Conservation (phyloP, 495 filamentous ascomycete genomes). For the Podospora tetraspora region DNA sequence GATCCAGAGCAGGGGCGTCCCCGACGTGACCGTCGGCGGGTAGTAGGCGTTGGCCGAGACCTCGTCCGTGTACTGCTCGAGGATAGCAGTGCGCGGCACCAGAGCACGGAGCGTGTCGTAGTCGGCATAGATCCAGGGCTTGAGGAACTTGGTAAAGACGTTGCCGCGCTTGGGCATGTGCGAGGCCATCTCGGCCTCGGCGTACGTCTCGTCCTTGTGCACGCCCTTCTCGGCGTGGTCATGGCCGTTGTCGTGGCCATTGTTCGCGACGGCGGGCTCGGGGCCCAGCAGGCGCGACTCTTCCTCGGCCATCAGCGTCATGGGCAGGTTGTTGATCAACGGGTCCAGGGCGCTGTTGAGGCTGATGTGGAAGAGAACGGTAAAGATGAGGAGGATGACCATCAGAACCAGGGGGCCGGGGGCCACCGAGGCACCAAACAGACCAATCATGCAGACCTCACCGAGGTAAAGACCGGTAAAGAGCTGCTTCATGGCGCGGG, state of each 20-base stretch:
- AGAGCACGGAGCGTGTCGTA: slow-evolving; percentile 67
- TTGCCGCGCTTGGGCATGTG: slow-evolving; percentile 32
- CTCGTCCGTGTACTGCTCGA: slow-evolving; percentile 54
- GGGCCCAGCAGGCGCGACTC: slow-evolving; percentile 31
- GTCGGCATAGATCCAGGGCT: slow-evolving; percentile 69
- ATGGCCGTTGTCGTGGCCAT: slow-evolving; percentile 21
- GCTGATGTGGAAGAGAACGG: slow-evolving; percentile 73
- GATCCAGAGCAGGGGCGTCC: slow-evolving; percentile 75
- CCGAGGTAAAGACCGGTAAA: slow-evolving; percentile 82
- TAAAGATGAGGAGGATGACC: slow-evolving; percentile 75
- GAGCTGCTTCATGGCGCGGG: slow-evolving; percentile 84
- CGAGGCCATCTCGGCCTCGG: slow-evolving; percentile 19
- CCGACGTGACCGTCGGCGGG: slow-evolving; percentile 62
- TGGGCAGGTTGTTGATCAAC: slow-evolving; percentile 73
- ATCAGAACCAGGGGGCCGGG: slow-evolving; percentile 78
- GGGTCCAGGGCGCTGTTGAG: slow-evolving; percentile 76
- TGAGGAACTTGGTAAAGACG: slow-evolving; percentile 63
- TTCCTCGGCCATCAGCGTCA: slow-evolving; percentile 55
- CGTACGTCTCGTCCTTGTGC: slow-evolving; percentile 26
- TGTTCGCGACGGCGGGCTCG: slow-evolving; percentile 23
- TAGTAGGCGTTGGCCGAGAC: slow-evolving; percentile 66
- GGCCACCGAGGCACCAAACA: slow-evolving; percentile 70
- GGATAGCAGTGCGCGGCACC: slow-evolving; percentile 53
- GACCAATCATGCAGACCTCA: slow-evolving; percentile 81
- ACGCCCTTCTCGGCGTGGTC: slow-evolving; percentile 26